Percentiles rank a stretch among this genome's conserved stretches.
Evolutionary conservation across 192 early-diverging fungal genomes (phyloP).

Genomic region (Coemansia asiatica): DNA sequence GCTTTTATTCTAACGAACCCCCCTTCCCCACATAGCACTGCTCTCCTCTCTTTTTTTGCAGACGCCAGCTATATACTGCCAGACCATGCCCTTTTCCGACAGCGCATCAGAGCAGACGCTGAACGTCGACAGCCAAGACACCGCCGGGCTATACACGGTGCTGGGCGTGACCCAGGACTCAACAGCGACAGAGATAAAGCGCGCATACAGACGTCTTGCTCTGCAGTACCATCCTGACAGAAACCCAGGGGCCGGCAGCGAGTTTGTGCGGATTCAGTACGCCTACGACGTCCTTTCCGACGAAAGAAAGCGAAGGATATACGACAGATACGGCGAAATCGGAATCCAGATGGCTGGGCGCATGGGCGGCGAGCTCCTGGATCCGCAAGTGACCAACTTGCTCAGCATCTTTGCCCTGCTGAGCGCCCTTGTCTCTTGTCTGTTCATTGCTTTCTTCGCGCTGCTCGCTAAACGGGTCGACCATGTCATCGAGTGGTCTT

Average conservation of each 20-base stretch:
- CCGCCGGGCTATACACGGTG: constrained; percentile 83
- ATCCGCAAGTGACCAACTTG: constrained; percentile 65
- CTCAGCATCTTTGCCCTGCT: constrained; percentile 61
- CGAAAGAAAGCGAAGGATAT: constrained; percentile 80
- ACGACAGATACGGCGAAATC: constrained; percentile 85
- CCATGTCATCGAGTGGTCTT: constrained; percentile 67
- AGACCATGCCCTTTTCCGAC: constrained; percentile 10
- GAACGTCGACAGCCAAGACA: constrained; percentile 14
- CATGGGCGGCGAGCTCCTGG: constrained; percentile 64
- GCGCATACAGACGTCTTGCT: constrained; percentile 77
- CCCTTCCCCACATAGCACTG: no score
- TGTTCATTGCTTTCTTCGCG: constrained; percentile 81
- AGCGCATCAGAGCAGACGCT: constrained; percentile 37
- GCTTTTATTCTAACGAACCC: background rate
- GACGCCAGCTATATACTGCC: background rate
- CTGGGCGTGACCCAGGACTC: constrained; percentile 72
- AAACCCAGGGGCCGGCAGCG: constrained; percentile 64
- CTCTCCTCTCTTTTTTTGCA: background rate
- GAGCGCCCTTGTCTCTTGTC: constrained; percentile 55
- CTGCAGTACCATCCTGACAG: constrained; percentile 93
- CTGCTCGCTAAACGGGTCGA: constrained; percentile 80
- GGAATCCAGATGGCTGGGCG: constrained; percentile 76
- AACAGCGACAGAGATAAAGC: constrained; percentile 72
- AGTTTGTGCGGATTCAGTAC: constrained; percentile 83
- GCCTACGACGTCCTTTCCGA: constrained; percentile 81